Percentiles rank a stretch among this genome's conserved stretches.
Conservation (phyloP, 2,329 filamentous ascomycete species). For the Rhynchosporium graminicola region DNA sequence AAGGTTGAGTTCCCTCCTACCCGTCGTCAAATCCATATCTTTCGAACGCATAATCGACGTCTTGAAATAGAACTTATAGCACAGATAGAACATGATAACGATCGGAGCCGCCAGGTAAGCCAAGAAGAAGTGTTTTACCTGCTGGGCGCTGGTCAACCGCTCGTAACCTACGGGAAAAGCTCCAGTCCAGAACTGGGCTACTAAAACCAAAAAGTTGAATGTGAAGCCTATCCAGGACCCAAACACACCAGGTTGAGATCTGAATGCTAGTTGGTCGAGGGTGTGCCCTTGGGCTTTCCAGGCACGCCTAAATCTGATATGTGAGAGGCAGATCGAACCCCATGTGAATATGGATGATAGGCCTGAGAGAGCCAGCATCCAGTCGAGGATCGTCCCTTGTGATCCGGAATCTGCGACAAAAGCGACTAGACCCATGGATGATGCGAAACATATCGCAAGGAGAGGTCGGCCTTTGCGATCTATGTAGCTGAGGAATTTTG, state of each 20-base stretch:
- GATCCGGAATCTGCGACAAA: slow-evolving; percentile 68
- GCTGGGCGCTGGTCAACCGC: slow-evolving; percentile 45
- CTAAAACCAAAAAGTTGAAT: slow-evolving; percentile 74
- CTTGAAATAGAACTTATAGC: slow-evolving; percentile 73
- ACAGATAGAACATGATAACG: slow-evolving; percentile 66
- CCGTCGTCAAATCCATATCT: slow-evolving; percentile 87
- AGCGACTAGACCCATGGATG: slow-evolving; percentile 69
- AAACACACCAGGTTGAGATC: slow-evolving; percentile 72
- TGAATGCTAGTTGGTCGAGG: slow-evolving; percentile 79
- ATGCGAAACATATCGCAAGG: slow-evolving; percentile 68
- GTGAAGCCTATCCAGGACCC: slow-evolving; percentile 80
- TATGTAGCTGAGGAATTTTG: slow-evolving; percentile 74
- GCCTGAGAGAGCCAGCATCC: slow-evolving; percentile 76
- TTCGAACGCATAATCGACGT: slow-evolving; percentile 66
- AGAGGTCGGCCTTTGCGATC: slow-evolving; percentile 81
- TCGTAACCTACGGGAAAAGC: slow-evolving; percentile 70
- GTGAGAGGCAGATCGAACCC: slow-evolving; percentile 83
- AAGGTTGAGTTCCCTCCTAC: slow-evolving; percentile 81
- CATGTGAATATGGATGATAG: slow-evolving; percentile 77
- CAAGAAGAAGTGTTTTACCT: slow-evolving; percentile 70
- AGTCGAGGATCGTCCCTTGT: slow-evolving; percentile 66
- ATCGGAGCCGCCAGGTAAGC: slow-evolving; percentile 71
- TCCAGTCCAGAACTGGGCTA: slow-evolving; percentile 87
- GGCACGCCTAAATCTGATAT: slow-evolving; percentile 87
- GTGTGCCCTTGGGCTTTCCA: slow-evolving; percentile 70